A percentile compares a stretch with the other conserved stretches of the same genome.
These are phyloP conservation scores for Aspergillus affinis DNA, from an alignment of 495 filamentous ascomycete species.

Conservation along the genomic window DNA sequence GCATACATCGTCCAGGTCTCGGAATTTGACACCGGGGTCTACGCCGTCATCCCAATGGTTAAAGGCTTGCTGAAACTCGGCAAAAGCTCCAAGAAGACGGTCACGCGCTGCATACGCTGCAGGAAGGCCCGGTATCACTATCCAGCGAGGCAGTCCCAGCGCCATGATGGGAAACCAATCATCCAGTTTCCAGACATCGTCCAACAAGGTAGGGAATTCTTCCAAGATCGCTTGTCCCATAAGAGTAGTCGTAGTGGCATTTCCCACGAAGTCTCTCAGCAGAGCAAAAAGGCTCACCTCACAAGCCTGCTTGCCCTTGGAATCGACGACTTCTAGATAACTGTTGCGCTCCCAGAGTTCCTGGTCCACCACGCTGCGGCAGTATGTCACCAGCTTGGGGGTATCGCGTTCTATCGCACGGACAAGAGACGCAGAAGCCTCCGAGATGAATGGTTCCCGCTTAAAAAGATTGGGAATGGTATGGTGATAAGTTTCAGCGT, in stretches of 20 bases:
- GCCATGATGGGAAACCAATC: constrained; percentile 51
- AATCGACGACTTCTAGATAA: constrained; percentile 33
- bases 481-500: constrained; percentile 36
- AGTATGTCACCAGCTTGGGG: constrained; percentile 57
- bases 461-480: constrained; percentile 40
- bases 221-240: constrained; percentile 57
- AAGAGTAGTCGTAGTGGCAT: constrained; percentile 49
- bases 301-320: constrained; percentile 34
- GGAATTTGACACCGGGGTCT: constrained; percentile 47
- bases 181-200: constrained; percentile 57
- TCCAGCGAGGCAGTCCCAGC: constrained; percentile 51
- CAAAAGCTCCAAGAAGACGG: constrained; percentile 47
- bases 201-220: constrained; percentile 50
- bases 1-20: constrained; percentile 54
- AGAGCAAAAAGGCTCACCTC: constrained; percentile 55
- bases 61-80: constrained; percentile 51
- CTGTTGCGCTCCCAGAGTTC: constrained; percentile 58
- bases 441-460: constrained; percentile 41
- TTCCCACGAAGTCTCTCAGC: constrained; percentile 53
- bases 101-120: constrained; percentile 52
- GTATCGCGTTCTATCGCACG: constrained; percentile 39
- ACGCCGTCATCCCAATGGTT: constrained; percentile 43
- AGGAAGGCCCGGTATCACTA: constrained; percentile 50
- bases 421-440: constrained; percentile 35
- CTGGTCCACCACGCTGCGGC: constrained; percentile 59